A percentile compares a stretch with the other conserved stretches of the same genome.
phyloP scores from a whole-genome alignment of 1,139 yeast species.

The Candida pseudoviswanathii region DNA sequence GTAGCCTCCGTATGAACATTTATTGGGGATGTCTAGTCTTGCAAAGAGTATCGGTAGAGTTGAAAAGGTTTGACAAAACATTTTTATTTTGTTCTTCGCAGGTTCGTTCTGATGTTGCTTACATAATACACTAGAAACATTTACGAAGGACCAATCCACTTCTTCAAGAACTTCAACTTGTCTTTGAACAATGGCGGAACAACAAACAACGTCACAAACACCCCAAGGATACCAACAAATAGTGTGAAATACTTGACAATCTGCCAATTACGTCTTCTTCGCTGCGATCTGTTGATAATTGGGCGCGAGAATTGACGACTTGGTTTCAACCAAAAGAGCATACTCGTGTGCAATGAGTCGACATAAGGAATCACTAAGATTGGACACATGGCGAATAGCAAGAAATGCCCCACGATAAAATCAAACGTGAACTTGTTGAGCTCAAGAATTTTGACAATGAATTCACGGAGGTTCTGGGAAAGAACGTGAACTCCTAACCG shows the following conservation, averaged over 20 bases:
- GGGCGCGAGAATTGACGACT: slow-evolving; percentile 28
- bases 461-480: slow-evolving; percentile 72
- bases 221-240: slow-evolving; percentile 21
- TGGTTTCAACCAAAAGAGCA: slow-evolving; percentile 42
- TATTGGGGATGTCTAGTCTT: not conserved
- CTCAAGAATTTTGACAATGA: slow-evolving; percentile 67
- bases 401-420: slow-evolving; percentile 65
- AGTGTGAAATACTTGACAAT: slow-evolving; percentile 23
- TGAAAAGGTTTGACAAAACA: not conserved
- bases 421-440: slow-evolving; percentile 71
- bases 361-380: slow-evolving; percentile 66
- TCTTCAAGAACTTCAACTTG: slow-evolving; percentile 8
- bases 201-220: slow-evolving; percentile 21
- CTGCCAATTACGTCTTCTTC: slow-evolving; percentile 19
- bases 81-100: not conserved
- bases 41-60: not conserved
- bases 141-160: not conserved
- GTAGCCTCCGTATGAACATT: slow-evolving; percentile 7
- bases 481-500: slow-evolving; percentile 60
- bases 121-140: not conserved
- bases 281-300: slow-evolving; percentile 26
- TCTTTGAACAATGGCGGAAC: slow-evolving; percentile 14
- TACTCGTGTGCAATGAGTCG: slow-evolving; percentile 36
- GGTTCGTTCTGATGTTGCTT: not conserved
- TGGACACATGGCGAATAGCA: slow-evolving; percentile 64